Conservation (phyloP, 371 early-diverging fungal genomes). For the Funneliformis caledonium region DNA sequence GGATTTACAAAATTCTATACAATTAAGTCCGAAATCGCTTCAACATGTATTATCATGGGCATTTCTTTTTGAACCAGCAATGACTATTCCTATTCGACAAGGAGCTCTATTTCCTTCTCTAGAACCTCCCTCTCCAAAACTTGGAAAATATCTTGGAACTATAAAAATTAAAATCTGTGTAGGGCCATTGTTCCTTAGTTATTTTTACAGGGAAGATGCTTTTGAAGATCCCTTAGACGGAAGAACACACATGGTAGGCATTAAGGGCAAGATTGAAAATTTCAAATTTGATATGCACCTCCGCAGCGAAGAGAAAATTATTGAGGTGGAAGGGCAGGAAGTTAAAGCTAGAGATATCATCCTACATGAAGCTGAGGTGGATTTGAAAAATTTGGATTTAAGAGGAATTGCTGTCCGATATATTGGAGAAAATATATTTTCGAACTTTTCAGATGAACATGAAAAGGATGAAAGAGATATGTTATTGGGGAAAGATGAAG, state of each 20-base stretch:
- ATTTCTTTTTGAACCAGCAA: constrained; percentile 52
- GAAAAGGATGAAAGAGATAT: constrained; percentile 48
- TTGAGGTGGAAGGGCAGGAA: constrained; percentile 45
- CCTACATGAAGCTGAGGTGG: constrained; percentile 55
- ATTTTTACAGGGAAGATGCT: constrained; percentile 53
- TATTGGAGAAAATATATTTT: constrained; percentile 31
- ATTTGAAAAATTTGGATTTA: constrained; percentile 54
- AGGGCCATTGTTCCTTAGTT: constrained; percentile 49
- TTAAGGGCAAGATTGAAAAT: constrained; percentile 51
- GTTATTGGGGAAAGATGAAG: constrained; percentile 45
- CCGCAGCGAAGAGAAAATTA: constrained; percentile 46
- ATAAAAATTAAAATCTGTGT: constrained; percentile 56
- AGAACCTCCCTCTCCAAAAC: constrained; percentile 47
- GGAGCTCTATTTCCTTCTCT: constrained; percentile 50
- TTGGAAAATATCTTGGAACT: constrained; percentile 53
- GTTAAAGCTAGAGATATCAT: constrained; percentile 53
- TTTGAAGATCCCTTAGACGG: constrained; percentile 43
- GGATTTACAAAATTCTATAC: constrained; percentile 50
- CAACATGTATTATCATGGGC: constrained; percentile 51
- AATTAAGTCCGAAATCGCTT: constrained; percentile 53
- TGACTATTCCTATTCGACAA: constrained; percentile 53
- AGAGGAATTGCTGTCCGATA: constrained; percentile 51
- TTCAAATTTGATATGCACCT: constrained; percentile 59
- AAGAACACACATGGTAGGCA: constrained; percentile 51
- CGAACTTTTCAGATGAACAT: constrained; percentile 25